Base-by-base conservation (phyloP, 2,329 filamentous ascomycete species). In the Chalara sp. region DNA sequence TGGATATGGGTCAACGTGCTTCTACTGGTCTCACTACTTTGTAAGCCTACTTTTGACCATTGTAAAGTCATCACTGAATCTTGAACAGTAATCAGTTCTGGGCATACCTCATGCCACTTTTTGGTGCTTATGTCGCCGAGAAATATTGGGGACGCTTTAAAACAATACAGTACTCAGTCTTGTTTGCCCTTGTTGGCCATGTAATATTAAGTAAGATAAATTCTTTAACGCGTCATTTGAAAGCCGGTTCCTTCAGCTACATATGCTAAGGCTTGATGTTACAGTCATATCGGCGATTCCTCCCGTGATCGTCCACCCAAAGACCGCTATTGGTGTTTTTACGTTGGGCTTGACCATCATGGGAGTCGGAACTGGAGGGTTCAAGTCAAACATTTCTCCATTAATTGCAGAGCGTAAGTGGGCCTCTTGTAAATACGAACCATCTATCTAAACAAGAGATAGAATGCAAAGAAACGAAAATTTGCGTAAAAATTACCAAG, bases 131-230 rank as follows among this genome's bases (percentile, higher is more conserved):
- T 61, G 70, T 80, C 49, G 76, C 76, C 6, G 70, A 81, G 58
- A 73, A 76, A 59, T 80, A 79, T 54, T 72, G 79, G 48, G 79
- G 79, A 50, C 76, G 79, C 59, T 82, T 79, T 70, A 81, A 78
- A 67, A 81, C 79, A n/a, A 81, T 82, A 53, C 69, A 79, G 56
- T 61, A 76, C 41, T 68, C 70, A 42, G 69, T 71, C 47, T 65
- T 60, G 21, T 66, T 73, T 53, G 67, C 69, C 21, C 68, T 79
- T 62, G 53, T 79, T 21, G 79, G 79, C 48, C 72, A 81, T 44
- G 63, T 77, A 32, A 69, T 82, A 47, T 68, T 81, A 21, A 74
- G 21, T 21, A 21, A 21, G 21, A 21, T 21, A 21, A 21, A 21
- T 21, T 21, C 21, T 21, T 21, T 21, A 21, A 21, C 21, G 21